Percentiles rank a stretch among this genome's conserved stretches.
Evolutionary conservation across 176 grass and related monocot species (phyloP).

Genomic region (Rhynchospora pubera): DNA sequence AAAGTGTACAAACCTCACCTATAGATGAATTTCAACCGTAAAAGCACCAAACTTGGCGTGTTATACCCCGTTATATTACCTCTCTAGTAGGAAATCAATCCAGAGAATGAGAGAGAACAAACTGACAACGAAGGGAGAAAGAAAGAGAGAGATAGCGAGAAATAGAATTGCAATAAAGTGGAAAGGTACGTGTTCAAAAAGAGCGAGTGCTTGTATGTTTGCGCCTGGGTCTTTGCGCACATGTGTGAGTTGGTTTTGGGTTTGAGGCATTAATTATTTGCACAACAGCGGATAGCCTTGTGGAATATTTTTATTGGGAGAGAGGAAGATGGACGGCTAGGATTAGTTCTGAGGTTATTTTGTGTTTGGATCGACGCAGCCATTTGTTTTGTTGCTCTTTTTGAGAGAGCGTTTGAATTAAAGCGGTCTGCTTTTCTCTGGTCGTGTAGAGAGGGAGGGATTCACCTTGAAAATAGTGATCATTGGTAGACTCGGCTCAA

Average conservation of each 20-base stretch:
- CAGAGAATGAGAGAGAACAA: slow-evolving; percentile 12
- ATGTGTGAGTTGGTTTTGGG: background rate
- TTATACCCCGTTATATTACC: background rate
- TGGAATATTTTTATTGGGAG: background rate
- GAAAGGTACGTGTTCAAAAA: background rate
- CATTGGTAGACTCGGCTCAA: slow-evolving; percentile 5
- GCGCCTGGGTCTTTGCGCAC: background rate
- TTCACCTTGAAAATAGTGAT: slow-evolving; percentile 5
- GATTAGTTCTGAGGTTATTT: background rate
- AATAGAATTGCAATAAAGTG: slow-evolving; percentile 13
- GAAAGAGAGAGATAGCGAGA: background rate
- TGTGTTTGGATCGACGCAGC: slow-evolving; percentile 2
- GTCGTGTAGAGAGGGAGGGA: background rate
- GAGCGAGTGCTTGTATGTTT: background rate
- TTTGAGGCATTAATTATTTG: slow-evolving; percentile 11
- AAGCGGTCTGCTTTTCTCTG: slow-evolving; percentile 19
- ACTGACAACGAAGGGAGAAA: slow-evolving; percentile 10
- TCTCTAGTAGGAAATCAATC: background rate
- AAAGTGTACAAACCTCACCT: slow-evolving; percentile 4
- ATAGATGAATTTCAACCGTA: slow-evolving; percentile 7
- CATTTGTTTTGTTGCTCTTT: background rate
- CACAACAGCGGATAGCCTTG: background rate
- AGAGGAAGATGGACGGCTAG: background rate
- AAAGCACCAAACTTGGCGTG: slow-evolving; percentile 18
- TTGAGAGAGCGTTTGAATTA: slow-evolving; percentile 21